Percentiles rank a stretch among this genome's conserved stretches.
phyloP scores from a whole-genome alignment of 495 filamentous ascomycete genomes.

The Patellaria atrata region DNA sequence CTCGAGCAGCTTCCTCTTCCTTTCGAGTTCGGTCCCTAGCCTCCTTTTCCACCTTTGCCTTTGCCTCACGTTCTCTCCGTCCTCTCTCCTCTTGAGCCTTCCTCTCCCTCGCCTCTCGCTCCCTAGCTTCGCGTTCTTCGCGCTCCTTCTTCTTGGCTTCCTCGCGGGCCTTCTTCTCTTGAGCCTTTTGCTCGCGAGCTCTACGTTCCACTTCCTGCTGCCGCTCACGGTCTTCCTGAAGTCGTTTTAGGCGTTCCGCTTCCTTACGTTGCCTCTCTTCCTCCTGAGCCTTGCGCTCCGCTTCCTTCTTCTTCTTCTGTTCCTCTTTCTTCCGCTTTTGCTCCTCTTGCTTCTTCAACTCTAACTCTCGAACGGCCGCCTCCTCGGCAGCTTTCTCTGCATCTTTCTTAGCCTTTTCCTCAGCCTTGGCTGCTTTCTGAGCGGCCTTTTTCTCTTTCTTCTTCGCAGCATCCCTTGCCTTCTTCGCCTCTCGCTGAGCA shows the following conservation, averaged over 20 bases:
- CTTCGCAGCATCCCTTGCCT: conserved; percentile 82
- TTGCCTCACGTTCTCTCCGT: conserved; percentile 28
- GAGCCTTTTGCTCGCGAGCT: conserved; percentile 55
- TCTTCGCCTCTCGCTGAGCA: conserved; percentile 74
- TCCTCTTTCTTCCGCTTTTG: conserved; percentile 68
- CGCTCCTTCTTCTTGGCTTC: conserved; percentile 48
- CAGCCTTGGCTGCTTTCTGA: conserved; percentile 75
- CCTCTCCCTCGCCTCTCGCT: conserved; percentile 41
- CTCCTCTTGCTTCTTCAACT: conserved; percentile 70
- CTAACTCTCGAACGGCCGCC: conserved; percentile 55
- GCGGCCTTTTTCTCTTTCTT: conserved; percentile 78
- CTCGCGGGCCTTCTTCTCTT: conserved; percentile 53
- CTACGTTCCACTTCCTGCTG: conserved; percentile 64
- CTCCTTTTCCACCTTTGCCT: conserved; percentile 25
- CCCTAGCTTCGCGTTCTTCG: conserved; percentile 63
- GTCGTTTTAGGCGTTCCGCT: conserved; percentile 58
- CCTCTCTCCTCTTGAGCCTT: conserved; percentile 38
- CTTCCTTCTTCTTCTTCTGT: conserved; percentile 79
- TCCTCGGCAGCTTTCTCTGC: conserved; percentile 89
- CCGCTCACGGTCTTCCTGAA: conserved; percentile 71
- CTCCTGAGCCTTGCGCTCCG: conserved; percentile 78
- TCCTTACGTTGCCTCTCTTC: conserved; percentile 73
- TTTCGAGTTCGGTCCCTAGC: conserved; percentile 51
- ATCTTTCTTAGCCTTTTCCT: conserved; percentile 74
- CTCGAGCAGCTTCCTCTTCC: conserved; percentile 30